phyloP scores from a whole-genome alignment of 306 rosid genomes.

The Pueraria montana region DNA sequence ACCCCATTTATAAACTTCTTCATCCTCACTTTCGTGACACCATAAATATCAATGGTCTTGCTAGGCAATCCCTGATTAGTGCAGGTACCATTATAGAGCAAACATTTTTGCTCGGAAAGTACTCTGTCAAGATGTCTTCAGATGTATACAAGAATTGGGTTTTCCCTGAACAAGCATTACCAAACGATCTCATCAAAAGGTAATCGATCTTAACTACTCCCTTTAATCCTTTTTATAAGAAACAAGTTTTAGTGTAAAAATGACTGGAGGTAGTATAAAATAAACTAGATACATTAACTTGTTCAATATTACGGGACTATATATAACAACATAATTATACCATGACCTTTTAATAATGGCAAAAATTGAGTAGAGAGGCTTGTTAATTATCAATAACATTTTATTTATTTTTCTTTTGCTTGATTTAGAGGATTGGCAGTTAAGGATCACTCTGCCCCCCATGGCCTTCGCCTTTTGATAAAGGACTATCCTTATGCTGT shows the following conservation, averaged over 20 bases:
- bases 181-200: conserved; percentile 60
- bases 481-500: conserved; percentile 74
- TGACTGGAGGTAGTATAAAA: too few species aligned
- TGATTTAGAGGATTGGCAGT: conserved; percentile 69
- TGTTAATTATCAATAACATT: background rate
- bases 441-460: conserved; percentile 56
- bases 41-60: conserved; percentile 54
- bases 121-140: conserved; percentile 54
- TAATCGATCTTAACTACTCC: background rate
- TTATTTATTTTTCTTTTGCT: background rate
- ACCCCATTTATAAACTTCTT: conserved; percentile 53
- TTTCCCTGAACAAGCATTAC: conserved; percentile 56
- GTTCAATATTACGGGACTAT: too few species aligned
- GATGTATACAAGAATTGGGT: conserved; percentile 52
- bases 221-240: too few species aligned
- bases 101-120: conserved; percentile 43
- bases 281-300: too few species aligned
- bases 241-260: too few species aligned
- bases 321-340: too few species aligned
- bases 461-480: conserved; percentile 67
- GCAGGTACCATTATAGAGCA: conserved; percentile 51
- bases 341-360: background rate
- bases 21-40: conserved; percentile 58
- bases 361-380: background rate
- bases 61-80: conserved; percentile 48